Conservation (phyloP, 352 stramenopile genomes). For the Pythium grandisporangium region DNA sequence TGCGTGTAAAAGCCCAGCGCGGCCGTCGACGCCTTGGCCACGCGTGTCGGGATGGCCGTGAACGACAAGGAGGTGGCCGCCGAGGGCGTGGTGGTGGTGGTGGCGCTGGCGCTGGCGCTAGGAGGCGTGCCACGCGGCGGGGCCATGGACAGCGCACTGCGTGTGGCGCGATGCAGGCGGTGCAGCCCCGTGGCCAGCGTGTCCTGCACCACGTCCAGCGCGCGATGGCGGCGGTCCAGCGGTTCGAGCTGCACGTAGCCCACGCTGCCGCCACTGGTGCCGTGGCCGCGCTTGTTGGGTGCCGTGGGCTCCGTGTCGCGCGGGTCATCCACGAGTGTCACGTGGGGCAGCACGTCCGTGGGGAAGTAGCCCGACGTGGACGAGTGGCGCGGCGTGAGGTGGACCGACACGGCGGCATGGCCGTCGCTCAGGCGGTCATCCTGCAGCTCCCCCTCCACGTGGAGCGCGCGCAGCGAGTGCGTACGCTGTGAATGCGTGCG, state of each 20-base stretch:
- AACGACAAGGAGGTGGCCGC: background rate
- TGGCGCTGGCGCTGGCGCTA: too few relatives aligned
- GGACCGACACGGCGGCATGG: too few relatives aligned
- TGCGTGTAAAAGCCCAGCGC: constrained; percentile 38
- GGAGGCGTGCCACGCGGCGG: too few relatives aligned
- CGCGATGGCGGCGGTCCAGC: background rate
- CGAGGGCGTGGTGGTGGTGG: too few relatives aligned
- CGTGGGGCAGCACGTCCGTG: too few relatives aligned
- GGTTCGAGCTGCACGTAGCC: constrained; percentile 8
- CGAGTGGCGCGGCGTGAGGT: too few relatives aligned
- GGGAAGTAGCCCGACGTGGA: too few relatives aligned
- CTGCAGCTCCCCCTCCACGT: too few relatives aligned
- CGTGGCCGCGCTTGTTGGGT: background rate
- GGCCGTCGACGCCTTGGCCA: constrained; percentile 15
- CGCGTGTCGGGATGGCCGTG: constrained; percentile 7
- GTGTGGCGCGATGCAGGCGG: background rate
- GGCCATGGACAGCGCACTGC: background rate
- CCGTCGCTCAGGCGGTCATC: too few relatives aligned
- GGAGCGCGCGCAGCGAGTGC: too few relatives aligned
- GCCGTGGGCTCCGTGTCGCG: background rate
- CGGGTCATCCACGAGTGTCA: constrained; percentile 1
- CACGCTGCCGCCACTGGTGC: too few relatives aligned
- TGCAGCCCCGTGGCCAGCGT: background rate
- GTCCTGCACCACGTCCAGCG: background rate
- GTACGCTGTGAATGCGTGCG: too few relatives aligned